These are phyloP conservation scores for Cordyceps militaris DNA, from an alignment of 2,329 filamentous ascomycete genomes.

Conservation along the genomic window DNA sequence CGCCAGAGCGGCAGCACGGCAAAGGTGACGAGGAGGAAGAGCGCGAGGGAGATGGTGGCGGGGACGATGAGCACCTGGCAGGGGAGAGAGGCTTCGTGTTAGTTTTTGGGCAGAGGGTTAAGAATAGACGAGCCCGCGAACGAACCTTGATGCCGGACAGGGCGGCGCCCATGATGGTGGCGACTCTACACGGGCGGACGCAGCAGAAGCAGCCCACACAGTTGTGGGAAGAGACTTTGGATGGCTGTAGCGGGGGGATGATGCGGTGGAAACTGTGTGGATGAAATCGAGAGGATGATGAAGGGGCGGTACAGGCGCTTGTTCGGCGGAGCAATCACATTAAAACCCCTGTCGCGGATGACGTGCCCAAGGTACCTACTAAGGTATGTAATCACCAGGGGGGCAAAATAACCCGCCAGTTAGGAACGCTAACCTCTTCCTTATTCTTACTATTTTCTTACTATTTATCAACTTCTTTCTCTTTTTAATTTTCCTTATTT, in stretches of 20 bases:
- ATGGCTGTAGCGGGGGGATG: not conserved
- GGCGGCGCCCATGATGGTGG: conserved; percentile 26
- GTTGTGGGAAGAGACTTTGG: too few species aligned
- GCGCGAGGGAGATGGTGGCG: conserved; percentile 59
- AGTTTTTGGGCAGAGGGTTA: not conserved
- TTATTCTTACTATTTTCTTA: too few species aligned
- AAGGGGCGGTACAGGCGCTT: too few species aligned
- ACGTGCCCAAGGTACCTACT: not conserved
- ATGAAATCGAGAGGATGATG: not conserved
- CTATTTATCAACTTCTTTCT: too few species aligned
- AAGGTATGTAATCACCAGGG: too few species aligned
- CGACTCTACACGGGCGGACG: not conserved
- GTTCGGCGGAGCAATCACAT: too few species aligned
- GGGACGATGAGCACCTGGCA: conserved; percentile 52
- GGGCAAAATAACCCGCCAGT: too few species aligned
- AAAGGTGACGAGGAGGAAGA: conserved; percentile 62
- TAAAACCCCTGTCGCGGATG: not conserved
- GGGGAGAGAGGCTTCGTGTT: not conserved
- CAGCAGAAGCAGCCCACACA: not conserved
- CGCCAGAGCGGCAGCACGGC: conserved; percentile 62
- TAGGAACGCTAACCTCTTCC: too few species aligned
- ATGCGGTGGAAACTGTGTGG: not conserved
- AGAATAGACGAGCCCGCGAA: not conserved
- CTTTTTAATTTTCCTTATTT: too few species aligned
- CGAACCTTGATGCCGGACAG: conserved; percentile 30